A percentile compares a stretch with the other conserved stretches of the same genome.
Evolutionary conservation across 2,329 filamentous ascomycete species (phyloP).

Genomic region (Alternaria brassicae): DNA sequence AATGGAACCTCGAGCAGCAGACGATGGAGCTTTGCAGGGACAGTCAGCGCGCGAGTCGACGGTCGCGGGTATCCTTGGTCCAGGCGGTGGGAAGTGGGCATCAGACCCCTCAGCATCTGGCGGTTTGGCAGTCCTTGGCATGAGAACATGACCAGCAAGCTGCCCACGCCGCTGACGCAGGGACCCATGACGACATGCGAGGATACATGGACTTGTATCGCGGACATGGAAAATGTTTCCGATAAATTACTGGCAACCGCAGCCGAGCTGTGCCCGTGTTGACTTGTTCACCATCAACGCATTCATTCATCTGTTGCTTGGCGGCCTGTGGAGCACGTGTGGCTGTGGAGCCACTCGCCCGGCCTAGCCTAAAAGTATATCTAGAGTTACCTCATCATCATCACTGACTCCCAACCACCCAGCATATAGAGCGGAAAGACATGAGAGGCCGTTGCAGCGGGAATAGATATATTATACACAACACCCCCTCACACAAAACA

Average conservation of each 20-base stretch:
- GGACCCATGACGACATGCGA: not conserved
- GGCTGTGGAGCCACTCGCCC: constrained; percentile 23
- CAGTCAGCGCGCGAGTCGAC: constrained; percentile 47
- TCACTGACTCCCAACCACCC: not conserved
- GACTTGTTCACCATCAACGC: not conserved
- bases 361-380: not conserved
- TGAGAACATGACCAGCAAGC: constrained; percentile 4
- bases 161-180: constrained; percentile 9
- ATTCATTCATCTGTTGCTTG: not conserved
- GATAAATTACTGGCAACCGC: not conserved
- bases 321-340: constrained; percentile 23
- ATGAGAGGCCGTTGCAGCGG: not conserved
- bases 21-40: constrained; percentile 27
- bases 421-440: not conserved
- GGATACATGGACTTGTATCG: not conserved
- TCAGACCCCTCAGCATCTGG: constrained; percentile 25
- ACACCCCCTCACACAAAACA: not conserved
- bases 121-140: constrained; percentile 29
- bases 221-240: not conserved
- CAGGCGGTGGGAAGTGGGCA: constrained; percentile 25
- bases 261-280: not conserved
- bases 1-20: constrained; percentile 26
- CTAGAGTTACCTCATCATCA: constrained; percentile 8
- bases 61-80: constrained; percentile 35
- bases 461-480: constrained; percentile 8